Conservation (phyloP, 495 filamentous ascomycete genomes). For the Geopyxis carbonaria region DNA sequence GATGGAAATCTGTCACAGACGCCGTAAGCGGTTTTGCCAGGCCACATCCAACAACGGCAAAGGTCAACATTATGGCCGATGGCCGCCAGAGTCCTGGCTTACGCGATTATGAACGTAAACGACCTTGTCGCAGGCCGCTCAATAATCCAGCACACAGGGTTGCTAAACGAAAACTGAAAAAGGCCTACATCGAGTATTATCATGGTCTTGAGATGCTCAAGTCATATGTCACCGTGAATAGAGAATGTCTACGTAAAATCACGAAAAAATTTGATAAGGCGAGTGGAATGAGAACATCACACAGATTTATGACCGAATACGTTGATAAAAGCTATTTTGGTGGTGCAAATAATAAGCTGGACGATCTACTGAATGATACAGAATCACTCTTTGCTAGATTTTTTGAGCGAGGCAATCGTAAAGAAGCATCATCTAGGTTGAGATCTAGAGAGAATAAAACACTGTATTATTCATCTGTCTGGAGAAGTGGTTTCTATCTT, state of each 20-base stretch:
- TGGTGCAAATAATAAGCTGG: slow-evolving; percentile 54
- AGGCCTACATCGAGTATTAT: slow-evolving; percentile 83
- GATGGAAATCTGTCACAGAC: slow-evolving; percentile 6
- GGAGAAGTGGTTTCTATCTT: slow-evolving; percentile 63
- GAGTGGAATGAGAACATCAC: slow-evolving; percentile 54
- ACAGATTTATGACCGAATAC: slow-evolving; percentile 79
- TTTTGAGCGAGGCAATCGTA: slow-evolving; percentile 43
- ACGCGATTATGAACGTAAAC: slow-evolving; percentile 26
- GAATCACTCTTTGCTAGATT: slow-evolving; percentile 71
- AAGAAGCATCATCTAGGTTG: slow-evolving; percentile 74
- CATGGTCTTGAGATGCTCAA: slow-evolving; percentile 80
- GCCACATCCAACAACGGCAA: slow-evolving; percentile 34
- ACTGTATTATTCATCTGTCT: slow-evolving; percentile 55
- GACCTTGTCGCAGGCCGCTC: slow-evolving; percentile 6
- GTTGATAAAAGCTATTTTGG: slow-evolving; percentile 85
- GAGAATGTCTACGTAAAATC: slow-evolving; percentile 88
- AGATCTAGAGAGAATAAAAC: slow-evolving; percentile 46
- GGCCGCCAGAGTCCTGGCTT: slow-evolving; percentile 8
- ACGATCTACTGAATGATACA: slow-evolving; percentile 54
- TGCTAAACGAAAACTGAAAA: slow-evolving; percentile 79
- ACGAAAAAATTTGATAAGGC: slow-evolving; percentile 98
- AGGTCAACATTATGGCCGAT: slow-evolving; percentile 27
- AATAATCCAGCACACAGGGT: slow-evolving; percentile 21
- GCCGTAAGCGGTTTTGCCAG: slow-evolving; percentile 30
- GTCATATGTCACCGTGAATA: slow-evolving; percentile 72